A percentile compares a stretch with the other conserved stretches of the same genome.
Evolutionary conservation across 495 filamentous ascomycete species (phyloP).

Genomic region (Pseudotulostoma volvatum): DNA sequence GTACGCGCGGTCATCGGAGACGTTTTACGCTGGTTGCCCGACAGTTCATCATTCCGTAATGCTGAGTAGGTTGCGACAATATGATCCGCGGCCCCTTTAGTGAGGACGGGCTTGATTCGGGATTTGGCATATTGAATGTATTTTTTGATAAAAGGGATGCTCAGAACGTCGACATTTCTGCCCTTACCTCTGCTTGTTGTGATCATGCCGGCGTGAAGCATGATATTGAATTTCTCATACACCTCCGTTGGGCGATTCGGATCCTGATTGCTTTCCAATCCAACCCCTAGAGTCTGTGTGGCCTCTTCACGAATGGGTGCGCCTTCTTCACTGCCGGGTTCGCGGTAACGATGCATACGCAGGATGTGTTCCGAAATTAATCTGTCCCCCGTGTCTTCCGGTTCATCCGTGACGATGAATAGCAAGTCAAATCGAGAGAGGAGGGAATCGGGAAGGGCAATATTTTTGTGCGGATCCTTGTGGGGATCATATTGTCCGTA

Average conservation of each 20-base stretch:
- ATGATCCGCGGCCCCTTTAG: conserved; percentile 82
- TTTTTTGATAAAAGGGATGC: conserved; percentile 98
- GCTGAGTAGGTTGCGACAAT: conserved; percentile 88
- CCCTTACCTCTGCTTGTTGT: conserved; percentile 50
- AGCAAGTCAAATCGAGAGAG: conserved; percentile 98
- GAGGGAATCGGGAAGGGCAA: conserved; percentile 91
- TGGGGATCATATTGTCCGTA: conserved; percentile 97
- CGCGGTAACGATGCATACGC: conserved; percentile 92
- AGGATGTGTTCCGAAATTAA: conserved; percentile 93
- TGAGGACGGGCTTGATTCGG: conserved; percentile 77
- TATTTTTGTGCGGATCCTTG: conserved; percentile 97
- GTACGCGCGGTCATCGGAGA: conserved; percentile 94
- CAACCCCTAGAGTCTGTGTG: conserved; percentile 75
- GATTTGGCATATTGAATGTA: conserved; percentile 98
- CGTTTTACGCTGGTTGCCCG: conserved; percentile 83
- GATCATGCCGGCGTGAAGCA: conserved; percentile 87
- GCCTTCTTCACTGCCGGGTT: conserved; percentile 87
- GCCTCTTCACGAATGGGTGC: conserved; percentile 83
- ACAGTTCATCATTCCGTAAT: conserved; percentile 88
- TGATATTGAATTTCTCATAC: conserved; percentile 89
- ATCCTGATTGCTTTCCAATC: conserved; percentile 62
- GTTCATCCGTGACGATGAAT: conserved; percentile 96
- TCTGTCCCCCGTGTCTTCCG: conserved; percentile 80
- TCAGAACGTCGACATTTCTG: conserved; percentile 78
- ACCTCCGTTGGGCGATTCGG: conserved; percentile 65